phyloP scores from a whole-genome alignment of 2,329 filamentous ascomycete genomes.

The Eutypa lata region DNA sequence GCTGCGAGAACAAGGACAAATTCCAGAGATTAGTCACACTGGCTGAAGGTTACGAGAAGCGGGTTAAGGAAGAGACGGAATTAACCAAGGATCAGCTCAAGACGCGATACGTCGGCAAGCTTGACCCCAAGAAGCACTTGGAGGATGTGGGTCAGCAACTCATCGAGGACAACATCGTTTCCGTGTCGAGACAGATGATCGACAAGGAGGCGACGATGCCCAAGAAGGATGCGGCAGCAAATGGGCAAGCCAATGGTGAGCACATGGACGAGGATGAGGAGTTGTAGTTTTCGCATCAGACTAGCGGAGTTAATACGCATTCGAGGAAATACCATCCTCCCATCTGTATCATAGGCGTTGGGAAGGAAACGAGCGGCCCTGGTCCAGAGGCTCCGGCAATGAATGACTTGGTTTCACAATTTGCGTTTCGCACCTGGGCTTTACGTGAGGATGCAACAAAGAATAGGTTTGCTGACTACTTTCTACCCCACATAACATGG shows the following conservation, averaged over 20 bases:
- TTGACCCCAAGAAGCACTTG: slow-evolving; percentile 98
- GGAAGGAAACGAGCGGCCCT: slow-evolving; percentile 21
- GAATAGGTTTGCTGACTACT: slow-evolving; percentile 4
- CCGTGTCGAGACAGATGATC: slow-evolving; percentile 98
- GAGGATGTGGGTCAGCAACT: slow-evolving; percentile 94
- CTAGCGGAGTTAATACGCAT: slow-evolving; percentile 13
- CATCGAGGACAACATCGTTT: slow-evolving; percentile 99
- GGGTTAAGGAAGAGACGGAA: slow-evolving; percentile 98
- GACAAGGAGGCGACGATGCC: slow-evolving; percentile 97
- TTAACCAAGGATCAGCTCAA: slow-evolving; percentile 96
- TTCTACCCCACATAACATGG: slow-evolving; percentile 1
- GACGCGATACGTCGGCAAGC: slow-evolving; percentile 97
- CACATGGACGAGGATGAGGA: slow-evolving; percentile 68
- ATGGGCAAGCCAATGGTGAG: slow-evolving; percentile 52
- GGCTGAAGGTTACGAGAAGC: slow-evolving; percentile 96
- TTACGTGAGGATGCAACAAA: slow-evolving; percentile 2
- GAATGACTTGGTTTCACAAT: slow-evolving; percentile 23
- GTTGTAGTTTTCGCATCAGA: slow-evolving; percentile 26
- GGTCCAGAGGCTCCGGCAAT: slow-evolving; percentile 24
- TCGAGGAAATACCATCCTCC: slow-evolving; percentile 12
- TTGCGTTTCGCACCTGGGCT: slow-evolving; percentile 4
- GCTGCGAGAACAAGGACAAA: slow-evolving; percentile 79
- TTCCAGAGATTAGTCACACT: slow-evolving; percentile 84
- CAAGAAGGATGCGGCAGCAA: slow-evolving; percentile 56
- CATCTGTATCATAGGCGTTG: slow-evolving; percentile 32